Evolutionary conservation across 257 asterid genomes (phyloP).

Genomic region (Solanum pennellii): DNA sequence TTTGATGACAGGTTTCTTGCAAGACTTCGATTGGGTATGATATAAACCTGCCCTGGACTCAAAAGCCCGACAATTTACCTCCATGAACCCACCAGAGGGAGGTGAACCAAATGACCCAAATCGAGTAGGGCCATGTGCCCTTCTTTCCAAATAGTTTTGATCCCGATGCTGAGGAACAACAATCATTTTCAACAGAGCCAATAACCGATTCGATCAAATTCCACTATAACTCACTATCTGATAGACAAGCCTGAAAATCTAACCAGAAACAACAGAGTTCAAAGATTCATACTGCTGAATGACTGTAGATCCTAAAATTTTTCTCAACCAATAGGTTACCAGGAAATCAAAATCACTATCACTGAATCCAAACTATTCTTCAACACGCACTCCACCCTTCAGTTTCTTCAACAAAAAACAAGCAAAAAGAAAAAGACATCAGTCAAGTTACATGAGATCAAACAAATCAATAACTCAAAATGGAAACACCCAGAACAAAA

Average conservation of each 20-base stretch:
- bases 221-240: neutral
- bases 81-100: slow-evolving; percentile 21
- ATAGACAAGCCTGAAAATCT: slow-evolving; percentile 18
- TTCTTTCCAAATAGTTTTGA: slow-evolving; percentile 29
- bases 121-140: slow-evolving; percentile 12
- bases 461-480: neutral
- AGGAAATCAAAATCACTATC: slow-evolving; percentile 32
- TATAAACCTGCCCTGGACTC: slow-evolving; percentile 43
- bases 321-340: slow-evolving; percentile 66
- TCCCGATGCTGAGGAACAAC: slow-evolving; percentile 39
- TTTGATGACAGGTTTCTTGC: neutral
- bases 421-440: neutral
- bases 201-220: neutral
- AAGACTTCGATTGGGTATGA: slow-evolving; percentile 28
- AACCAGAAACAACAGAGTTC: slow-evolving; percentile 24
- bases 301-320: slow-evolving; percentile 29
- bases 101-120: slow-evolving; percentile 26
- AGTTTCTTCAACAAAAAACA: slow-evolving; percentile 37
- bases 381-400: slow-evolving; percentile 42
- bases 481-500: neutral
- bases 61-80: slow-evolving; percentile 27
- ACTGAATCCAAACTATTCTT: slow-evolving; percentile 13
- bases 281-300: slow-evolving; percentile 13
- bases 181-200: slow-evolving; percentile 44
- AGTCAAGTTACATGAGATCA: neutral